phyloP scores from a whole-genome alignment of 2,329 filamentous ascomycete genomes.

The Fusarium sp. region DNA sequence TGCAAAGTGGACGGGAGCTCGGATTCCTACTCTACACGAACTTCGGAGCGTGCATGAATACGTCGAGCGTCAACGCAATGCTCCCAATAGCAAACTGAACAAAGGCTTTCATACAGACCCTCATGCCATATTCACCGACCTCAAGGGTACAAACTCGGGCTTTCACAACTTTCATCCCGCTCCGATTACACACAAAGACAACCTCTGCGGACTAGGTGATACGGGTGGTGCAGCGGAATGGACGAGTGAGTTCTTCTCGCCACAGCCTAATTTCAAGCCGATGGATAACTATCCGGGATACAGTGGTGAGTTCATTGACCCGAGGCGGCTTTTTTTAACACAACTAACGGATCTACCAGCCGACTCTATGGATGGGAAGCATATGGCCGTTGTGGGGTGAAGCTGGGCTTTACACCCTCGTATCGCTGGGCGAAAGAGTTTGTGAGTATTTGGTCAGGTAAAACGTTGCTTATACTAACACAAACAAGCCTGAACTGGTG shows the following conservation, averaged over 20 bases:
- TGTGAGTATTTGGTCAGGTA: background rate
- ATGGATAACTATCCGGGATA: conserved; percentile 34
- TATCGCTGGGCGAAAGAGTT: conserved; percentile 22
- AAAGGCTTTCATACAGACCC: conserved; percentile 9
- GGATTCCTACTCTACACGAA: conserved; percentile 24
- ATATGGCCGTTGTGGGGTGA: conserved; percentile 19
- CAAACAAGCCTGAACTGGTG: conserved; percentile 26
- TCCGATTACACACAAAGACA: conserved; percentile 8
- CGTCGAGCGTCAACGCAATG: conserved; percentile 7
- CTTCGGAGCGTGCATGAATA: conserved; percentile 25
- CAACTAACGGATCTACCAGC: background rate
- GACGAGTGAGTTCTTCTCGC: conserved; percentile 5
- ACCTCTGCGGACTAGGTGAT: conserved; percentile 23
- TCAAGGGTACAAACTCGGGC: conserved; percentile 13
- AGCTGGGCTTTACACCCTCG: conserved; percentile 31
- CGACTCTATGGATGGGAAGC: conserved; percentile 34
- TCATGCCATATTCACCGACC: conserved; percentile 4
- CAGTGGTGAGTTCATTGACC: conserved; percentile 2
- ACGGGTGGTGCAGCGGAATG: conserved; percentile 31
- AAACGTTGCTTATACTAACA: background rate
- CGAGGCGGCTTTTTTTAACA: no score
- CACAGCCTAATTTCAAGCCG: conserved; percentile 25
- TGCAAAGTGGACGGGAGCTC: conserved; percentile 10
- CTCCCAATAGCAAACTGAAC: conserved; percentile 6
- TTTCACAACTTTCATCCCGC: conserved; percentile 23